Base-by-base conservation (phyloP, 176 grass and related monocot species). In the Metroxylon sagu region DNA sequence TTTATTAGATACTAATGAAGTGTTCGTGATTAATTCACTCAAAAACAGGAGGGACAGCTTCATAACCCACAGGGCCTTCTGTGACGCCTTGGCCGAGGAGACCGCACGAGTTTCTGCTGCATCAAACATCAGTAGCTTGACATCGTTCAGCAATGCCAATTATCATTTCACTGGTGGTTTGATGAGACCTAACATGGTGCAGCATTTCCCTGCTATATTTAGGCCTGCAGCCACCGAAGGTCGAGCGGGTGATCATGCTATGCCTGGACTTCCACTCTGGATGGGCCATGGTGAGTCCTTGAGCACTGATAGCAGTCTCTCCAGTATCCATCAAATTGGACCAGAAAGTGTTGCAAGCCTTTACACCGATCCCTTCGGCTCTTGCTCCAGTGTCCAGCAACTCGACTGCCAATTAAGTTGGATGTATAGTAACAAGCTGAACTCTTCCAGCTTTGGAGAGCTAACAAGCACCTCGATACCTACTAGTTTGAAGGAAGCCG, bases 41-140 rank as follows among this genome's bases (percentile, higher is more conserved):
- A 59, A 26, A 26, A 16, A 16, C 57, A 59, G 57, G 57, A 59
- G 57, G 25, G 57, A 59, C 57, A 59, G 57, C 57, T 59, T 59
- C 57, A 59, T 59, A 26, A 59, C 57, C 57, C 57, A 59, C 57
- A 30, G 57, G 57, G 57, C 57, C 26, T 59, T 59, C 57, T 59
- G 57, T 16, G 57, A 59, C 7, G 57, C 57, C 57, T 59, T 59
- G 2, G 57, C 57, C 2, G 57, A 59, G 29, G 57, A 59, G 26
- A 15, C 57, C 21, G 57, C 57, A 17, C 25, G 57, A 16, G 57
- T 59, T 15, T 55, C 53, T 8, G 57, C 26, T 15, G 57, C 57
- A 17, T 30, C 57, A 5, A 59, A 30, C 57, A 30, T 59, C 25
- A 59, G 57, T 26, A 59, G 57, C 21, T 59, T 59, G 27, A 59